phyloP scores from a whole-genome alignment of 2,329 filamentous ascomycete species.

The Fusarium tanahbumbuense region DNA sequence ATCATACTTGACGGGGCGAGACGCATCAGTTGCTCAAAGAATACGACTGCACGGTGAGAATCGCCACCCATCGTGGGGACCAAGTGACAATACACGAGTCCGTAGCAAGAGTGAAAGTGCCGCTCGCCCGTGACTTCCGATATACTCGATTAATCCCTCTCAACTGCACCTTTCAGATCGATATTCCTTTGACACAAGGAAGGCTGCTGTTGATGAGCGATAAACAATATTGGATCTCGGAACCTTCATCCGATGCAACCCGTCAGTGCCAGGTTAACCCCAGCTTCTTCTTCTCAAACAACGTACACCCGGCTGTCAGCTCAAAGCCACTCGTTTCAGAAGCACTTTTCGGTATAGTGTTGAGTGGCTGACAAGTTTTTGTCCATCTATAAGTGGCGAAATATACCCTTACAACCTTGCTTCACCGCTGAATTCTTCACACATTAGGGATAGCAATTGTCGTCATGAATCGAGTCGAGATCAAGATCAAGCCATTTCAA shows the following conservation, averaged over 20 bases:
- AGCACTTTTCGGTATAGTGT: slow-evolving; percentile 22
- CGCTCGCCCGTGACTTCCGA: slow-evolving; percentile 26
- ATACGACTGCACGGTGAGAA: neutral
- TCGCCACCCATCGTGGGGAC: slow-evolving; percentile 12
- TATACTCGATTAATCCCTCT: slow-evolving; percentile 23
- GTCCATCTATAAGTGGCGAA: slow-evolving; percentile 34
- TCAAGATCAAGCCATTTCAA: neutral
- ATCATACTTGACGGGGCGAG: neutral
- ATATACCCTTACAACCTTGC: slow-evolving; percentile 16
- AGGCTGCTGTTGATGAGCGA: slow-evolving; percentile 20
- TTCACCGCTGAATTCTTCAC: slow-evolving; percentile 37
- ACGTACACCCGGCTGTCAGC: slow-evolving; percentile 34
- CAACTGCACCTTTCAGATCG: slow-evolving; percentile 5
- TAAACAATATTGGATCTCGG: slow-evolving; percentile 19
- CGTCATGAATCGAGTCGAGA: slow-evolving; percentile 1
- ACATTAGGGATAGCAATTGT: neutral
- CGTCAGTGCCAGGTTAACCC: slow-evolving; percentile 26
- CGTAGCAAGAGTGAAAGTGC: slow-evolving; percentile 6
- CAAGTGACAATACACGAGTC: slow-evolving; percentile 3
- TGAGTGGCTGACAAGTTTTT: slow-evolving; percentile 37
- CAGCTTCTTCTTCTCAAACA: slow-evolving; percentile 16
- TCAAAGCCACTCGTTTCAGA: slow-evolving; percentile 47
- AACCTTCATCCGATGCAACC: slow-evolving; percentile 32
- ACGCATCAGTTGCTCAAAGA: slow-evolving; percentile 29
- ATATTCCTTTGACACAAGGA: slow-evolving; percentile 25